Conservation (phyloP, 1,284 basidiomycete species). For the Singerocomus inundabilis region DNA sequence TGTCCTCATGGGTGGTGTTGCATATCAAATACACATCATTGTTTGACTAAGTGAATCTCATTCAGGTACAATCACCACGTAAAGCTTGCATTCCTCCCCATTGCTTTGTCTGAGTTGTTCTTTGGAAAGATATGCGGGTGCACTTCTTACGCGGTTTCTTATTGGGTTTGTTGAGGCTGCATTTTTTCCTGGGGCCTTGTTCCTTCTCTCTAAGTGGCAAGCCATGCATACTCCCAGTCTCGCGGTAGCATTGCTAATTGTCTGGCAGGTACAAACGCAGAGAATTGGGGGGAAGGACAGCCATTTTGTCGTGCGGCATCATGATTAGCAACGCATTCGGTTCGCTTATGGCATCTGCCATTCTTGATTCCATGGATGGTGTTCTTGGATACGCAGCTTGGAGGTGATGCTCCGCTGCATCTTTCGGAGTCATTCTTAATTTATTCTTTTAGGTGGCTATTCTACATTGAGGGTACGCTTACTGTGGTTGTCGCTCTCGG, state of each 20-base stretch:
- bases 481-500: conserved; percentile 62
- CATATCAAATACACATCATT: neutral
- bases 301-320: conserved; percentile 69
- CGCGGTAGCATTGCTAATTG: conserved; percentile 1
- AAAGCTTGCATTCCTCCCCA: conserved; percentile 3
- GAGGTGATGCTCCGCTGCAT: conserved; percentile 39
- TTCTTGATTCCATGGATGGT: conserved; percentile 72
- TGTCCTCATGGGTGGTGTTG: conserved; percentile 50
- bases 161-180: conserved; percentile 67
- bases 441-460: conserved; percentile 47
- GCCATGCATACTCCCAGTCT: neutral
- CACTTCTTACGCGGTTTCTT: conserved; percentile 71
- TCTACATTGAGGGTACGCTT: conserved; percentile 70
- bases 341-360: conserved; percentile 72
- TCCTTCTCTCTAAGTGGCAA: conserved; percentile 48
- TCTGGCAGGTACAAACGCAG: conserved; percentile 51
- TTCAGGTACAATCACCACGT: conserved; percentile 22
- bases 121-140: conserved; percentile 56
- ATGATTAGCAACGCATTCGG: conserved; percentile 85
- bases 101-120: conserved; percentile 12
- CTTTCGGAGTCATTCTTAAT: neutral
- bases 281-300: conserved; percentile 71
- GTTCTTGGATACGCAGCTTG: conserved; percentile 71
- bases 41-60: neutral
- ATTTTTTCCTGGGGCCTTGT: conserved; percentile 72